Evolutionary conservation across 1,284 basidiomycete genomes (phyloP), one percentile per base, ranked within the genome.

Genomic region (Rhizoctonia solani): DNA sequence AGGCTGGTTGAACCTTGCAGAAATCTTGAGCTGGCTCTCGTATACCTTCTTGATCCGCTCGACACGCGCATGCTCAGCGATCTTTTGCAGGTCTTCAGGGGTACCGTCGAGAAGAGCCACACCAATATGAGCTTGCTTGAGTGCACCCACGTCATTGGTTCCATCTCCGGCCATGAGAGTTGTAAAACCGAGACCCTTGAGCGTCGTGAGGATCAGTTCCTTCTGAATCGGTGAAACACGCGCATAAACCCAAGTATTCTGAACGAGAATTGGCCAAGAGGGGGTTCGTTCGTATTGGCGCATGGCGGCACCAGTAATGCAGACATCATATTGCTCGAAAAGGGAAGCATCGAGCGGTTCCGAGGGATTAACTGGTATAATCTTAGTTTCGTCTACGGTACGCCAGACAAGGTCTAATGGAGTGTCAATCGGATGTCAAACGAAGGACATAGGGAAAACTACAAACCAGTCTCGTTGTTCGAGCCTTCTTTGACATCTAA

Each of bases 131-230:
- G 95, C 95, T 75, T 96, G 93, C 77, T 98, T 98, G 58, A 98
- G 85, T 1, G 95, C 95, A 32, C 95, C 95, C 53, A 98, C 95
- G 72, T 98, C 95, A 76, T 98, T 98, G 16, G 95, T 98, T 41
- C 95, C 95, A 75, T 98, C 95, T 68, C 95, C 95, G 11, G 94
- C 95, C 95, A 98, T 98, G 65, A 98, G 82, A 0, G 95, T 98
- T 5, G 85, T 83, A 76, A 92, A 98, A 27, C 95, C 95, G 27
- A 96, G 85, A 13, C 83, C 83, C 76, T 94, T 93, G 66, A 98
- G 82, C 2, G 90, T 89, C 0, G 92, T 92, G 53, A 98, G 84
- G 77, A 98, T 96, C 76, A 85, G 85, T 76, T 98, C 95, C 79
- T 98, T 98, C 76, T 98, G 95, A 0, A 86, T 79, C 1, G 95